Evolutionary conservation across 1,284 basidiomycete species (phyloP).

Genomic region (Boletus sp.): DNA sequence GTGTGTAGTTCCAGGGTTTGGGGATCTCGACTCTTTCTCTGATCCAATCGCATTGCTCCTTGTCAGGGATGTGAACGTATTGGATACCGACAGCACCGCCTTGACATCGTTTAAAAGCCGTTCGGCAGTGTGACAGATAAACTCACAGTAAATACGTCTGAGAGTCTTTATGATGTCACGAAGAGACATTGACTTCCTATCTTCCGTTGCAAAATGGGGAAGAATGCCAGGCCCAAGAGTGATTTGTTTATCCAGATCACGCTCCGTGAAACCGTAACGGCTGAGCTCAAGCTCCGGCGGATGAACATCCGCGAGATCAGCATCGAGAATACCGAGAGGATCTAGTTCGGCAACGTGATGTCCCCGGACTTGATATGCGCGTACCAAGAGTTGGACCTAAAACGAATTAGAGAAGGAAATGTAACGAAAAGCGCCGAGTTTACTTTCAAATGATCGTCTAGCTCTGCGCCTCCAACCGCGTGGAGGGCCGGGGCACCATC

Average conservation of each 20-base stretch:
- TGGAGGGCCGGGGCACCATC: conserved; percentile 84
- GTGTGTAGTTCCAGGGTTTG: conserved; percentile 96
- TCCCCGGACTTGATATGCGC: conserved; percentile 98
- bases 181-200: conserved; percentile 82
- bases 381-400: conserved; percentile 92
- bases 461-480: conserved; percentile 64
- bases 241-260: conserved; percentile 93
- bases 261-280: conserved; percentile 92
- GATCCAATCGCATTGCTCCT: conserved; percentile 99
- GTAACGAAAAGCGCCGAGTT: conserved; percentile 13
- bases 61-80: conserved; percentile 98
- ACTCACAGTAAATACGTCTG: conserved; percentile 92
- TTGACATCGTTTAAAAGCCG: conserved; percentile 31
- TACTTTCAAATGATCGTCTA: conserved; percentile 95
- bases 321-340: conserved; percentile 88
- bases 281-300: conserved; percentile 90
- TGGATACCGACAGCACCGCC: conserved; percentile 93
- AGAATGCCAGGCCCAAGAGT: conserved; percentile 93
- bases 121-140: conserved; percentile 2
- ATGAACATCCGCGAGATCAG: conserved; percentile 73
- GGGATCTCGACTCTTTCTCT: conserved; percentile 95
- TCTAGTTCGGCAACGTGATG: conserved; percentile 96
- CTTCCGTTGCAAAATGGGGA: conserved; percentile 88
- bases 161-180: conserved; percentile 91
- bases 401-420: conserved; percentile 7